Evolutionary conservation across 345 rosid genomes (phyloP), one percentile per base, ranked within the genome.

Genomic region (Leavenworthia alabamica): DNA sequence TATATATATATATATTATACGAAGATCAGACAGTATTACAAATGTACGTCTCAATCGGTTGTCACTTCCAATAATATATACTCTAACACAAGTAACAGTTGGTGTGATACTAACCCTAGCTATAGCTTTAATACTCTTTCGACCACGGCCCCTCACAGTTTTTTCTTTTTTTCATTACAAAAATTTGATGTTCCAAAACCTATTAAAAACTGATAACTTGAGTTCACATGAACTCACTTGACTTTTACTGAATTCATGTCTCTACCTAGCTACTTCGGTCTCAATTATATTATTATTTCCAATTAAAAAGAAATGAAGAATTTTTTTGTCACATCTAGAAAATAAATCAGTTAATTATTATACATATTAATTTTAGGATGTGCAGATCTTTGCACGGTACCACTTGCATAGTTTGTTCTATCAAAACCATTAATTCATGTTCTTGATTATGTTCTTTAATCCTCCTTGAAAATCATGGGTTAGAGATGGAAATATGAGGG

Each of bases 51-150:
- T 73, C 79, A 46, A 64, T 78, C 84, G 71, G 73, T 56, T 73
- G 88, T 81, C 83, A 73, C 74, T 69, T 84, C 80, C 73, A 61
- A 64, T 64, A 71, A 56, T 60, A 35, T 36, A 65, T 66, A 58
- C 41, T 42, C 66, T 60, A 55, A 50, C 71, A 36, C 40, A 62
- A 72, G 49, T 43, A 56, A 71, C 75, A 63, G 66, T 71, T 64
- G 74, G 56, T 56, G 41, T 66, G 71, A 64, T 62, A 56, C 70
- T 36, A 76, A 71, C 77, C 73, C 59, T 71, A 71, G 66, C 68
- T 70, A 45, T 71, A 66, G 72, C 70, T n/a, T n/a, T 56, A 47
- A 60, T 55, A 47, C 51, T 41, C 53, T 58, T 68, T 62, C 75
- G 76, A 53, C 49, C 68, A n/a, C n/a, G n/a, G n/a, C n/a, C 48